Evolutionary conservation across 108 stramenopile species (phyloP).

Genomic region (Pseudonitzschia delicatissima): DNA sequence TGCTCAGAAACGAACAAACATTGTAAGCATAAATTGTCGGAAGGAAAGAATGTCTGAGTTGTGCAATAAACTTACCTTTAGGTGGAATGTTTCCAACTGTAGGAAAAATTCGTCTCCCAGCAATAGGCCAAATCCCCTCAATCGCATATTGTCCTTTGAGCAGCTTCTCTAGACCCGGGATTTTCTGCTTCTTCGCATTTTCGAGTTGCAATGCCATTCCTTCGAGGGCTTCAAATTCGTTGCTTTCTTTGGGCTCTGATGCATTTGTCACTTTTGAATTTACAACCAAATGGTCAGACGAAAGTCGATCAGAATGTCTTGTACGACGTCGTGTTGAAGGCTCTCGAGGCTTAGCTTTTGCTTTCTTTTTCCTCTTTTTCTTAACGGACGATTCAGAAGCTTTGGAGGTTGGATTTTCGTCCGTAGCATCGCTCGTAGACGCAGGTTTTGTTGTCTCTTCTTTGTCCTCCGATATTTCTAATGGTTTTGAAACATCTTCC

Average conservation of each 20-base stretch:
- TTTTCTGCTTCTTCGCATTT: constrained; percentile 16
- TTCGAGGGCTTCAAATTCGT: not conserved
- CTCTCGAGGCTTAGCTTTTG: not conserved
- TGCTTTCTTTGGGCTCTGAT: not conserved
- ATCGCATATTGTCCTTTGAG: constrained; percentile 32
- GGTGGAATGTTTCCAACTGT: constrained; percentile 46
- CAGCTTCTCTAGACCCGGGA: constrained; percentile 37
- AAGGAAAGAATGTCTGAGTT: not conserved
- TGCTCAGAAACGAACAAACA: not conserved
- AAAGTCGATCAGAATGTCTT: constrained; percentile 25
- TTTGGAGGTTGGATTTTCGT: not conserved
- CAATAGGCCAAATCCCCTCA: constrained; percentile 51
- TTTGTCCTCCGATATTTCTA: not conserved
- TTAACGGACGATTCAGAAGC: not conserved
- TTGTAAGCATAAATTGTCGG: not conserved
- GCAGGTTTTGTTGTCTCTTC: not conserved
- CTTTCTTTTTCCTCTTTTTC: constrained; percentile 7
- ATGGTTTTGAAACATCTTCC: not conserved
- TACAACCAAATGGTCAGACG: not conserved
- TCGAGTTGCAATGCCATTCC: constrained; percentile 17
- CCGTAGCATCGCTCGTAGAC: not conserved
- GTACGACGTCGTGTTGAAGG: constrained; percentile 11
- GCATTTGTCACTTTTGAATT: not conserved
- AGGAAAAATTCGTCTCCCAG: constrained; percentile 63
- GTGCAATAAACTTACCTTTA: not conserved